Conservation (phyloP, 2,329 filamentous ascomycete genomes). For the Microcyclospora pomicola region DNA sequence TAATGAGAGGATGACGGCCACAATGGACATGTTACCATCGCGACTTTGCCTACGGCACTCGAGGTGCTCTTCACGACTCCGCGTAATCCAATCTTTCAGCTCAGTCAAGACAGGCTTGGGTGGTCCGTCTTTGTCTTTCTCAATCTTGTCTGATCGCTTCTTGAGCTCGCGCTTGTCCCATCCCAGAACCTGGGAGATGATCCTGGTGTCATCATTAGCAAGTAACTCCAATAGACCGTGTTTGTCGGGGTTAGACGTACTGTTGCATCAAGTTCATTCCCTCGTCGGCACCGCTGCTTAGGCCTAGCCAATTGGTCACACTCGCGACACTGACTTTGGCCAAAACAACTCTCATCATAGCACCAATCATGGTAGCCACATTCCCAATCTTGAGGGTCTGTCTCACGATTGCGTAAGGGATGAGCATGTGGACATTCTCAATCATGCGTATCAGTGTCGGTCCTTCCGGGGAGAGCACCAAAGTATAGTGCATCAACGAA, state of each 20-base stretch:
- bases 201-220: constrained; percentile 31
- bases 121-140: constrained; percentile 45
- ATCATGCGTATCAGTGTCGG: constrained; percentile 59
- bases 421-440: constrained; percentile 53
- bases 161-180: constrained; percentile 63
- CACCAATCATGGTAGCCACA: constrained; percentile 68
- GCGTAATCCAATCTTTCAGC: constrained; percentile 45
- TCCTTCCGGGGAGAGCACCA: constrained; percentile 61
- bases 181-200: constrained; percentile 56
- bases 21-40: constrained; percentile 45
- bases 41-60: constrained; percentile 43
- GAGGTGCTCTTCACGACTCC: constrained; percentile 43
- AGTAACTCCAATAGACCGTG: not conserved
- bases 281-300: constrained; percentile 57
- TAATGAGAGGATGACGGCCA: constrained; percentile 48
- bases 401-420: constrained; percentile 58
- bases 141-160: constrained; percentile 50
- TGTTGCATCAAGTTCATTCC: constrained; percentile 69
- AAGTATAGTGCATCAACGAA: constrained; percentile 58
- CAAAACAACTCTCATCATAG: constrained; percentile 56
- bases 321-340: constrained; percentile 64
- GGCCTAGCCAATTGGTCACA: constrained; percentile 65
- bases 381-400: constrained; percentile 66
- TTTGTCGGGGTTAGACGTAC: constrained; percentile 15
- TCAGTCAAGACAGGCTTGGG: constrained; percentile 47